Base-by-base conservation (phyloP, 257 asterid species). In the Nicotiana knightiana region DNA sequence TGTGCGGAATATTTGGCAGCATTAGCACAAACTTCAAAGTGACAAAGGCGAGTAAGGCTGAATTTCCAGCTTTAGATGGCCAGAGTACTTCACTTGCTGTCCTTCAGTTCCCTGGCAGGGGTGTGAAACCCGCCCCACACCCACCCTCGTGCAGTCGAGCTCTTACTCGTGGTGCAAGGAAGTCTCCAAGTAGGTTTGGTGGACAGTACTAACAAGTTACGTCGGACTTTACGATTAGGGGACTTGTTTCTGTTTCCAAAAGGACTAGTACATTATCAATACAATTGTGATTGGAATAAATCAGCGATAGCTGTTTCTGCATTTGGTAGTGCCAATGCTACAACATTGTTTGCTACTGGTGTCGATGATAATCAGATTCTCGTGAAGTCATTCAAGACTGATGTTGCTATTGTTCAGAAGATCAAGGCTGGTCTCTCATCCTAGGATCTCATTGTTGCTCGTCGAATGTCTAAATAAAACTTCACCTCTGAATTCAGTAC, bases 51-150 rank as follows among this genome's bases (percentile, higher is more conserved):
- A 26, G 9, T 37, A 26, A 26, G 37, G 37, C 37, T 11, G 8
- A 63, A 16, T 63, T 87, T 32, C 70, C 77, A 0, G 86, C 86
- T 24, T 76, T 87, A 1, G 80, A 81, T 2, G 88, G 90, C n/a
- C 85, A 83, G 37, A 79, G 87, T 6, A 81, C 10, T 85, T 83
- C 87, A 3, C 30, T 83, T 1, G 90, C 83, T 9, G 17, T 83
- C 1, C 78, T 87, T 1, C 67, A 85, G 13, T 85, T 53, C 76
- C 83, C 78, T 5, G 76, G 84, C 1, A 83, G 77, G 0, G 83
- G 65, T 17, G 15, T 81, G 58, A 87, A 21, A 82, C 68, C 4
- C 9, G 9, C 67, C 67, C 68, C 18, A 26, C 33, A 63, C 67
- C 9, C 61, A 55, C 61, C 81, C 84, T 87, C 82, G 83, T 0